Evolutionary conservation across 1,284 basidiomycete species (phyloP), one percentile per base, ranked within the genome.

Genomic region (Cutaneotrichosporon cavernicola): DNA sequence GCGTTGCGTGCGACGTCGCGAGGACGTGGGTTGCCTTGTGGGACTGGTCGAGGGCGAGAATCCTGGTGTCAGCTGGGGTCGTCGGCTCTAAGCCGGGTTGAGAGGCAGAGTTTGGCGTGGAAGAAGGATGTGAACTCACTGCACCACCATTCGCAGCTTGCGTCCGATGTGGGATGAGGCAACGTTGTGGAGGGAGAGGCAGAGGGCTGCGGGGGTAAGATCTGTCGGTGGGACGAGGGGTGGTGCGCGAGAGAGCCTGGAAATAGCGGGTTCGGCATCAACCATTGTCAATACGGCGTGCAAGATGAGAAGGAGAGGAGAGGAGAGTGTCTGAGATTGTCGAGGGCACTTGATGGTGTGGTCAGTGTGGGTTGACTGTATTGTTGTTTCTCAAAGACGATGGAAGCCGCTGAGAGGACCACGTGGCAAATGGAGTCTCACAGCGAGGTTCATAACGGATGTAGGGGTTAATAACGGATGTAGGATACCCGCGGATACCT

Each of bases 81-180:
- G 26, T 26, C 26, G 2, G 26, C 26, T 26, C 26, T 26, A 26
- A 26, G 26, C 26, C 4, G 46, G 14, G 49, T 21, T 10, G 49
- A 21, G 49, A 21, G 49, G 26, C 26, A 50, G 49, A 21, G 49
- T 36, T 9, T 10, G 30, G 22, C 22, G 11, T 26, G 30, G 11
- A 21, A 22, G 49, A 26, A 13, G 26, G 51, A 10, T 4, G 14
- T 9, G 4, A 22, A 52, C 58, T 13, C 50, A 60, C 58, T 60
- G 58, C 9, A 53, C 58, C 5, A 60, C 50, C 18, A 60, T 21
- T 10, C 58, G 58, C 3, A 60, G 30, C 38, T 60, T 60, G 16
- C 58, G 58, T 6, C 58, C 50, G 14, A 53, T 10, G 36, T 43
- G 58, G 8, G 10, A 10, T 3, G 32, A 14, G 7, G n/a, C 7